Base-by-base conservation (phyloP, 2,329 filamentous ascomycete genomes). In the Triangularia setosa region DNA sequence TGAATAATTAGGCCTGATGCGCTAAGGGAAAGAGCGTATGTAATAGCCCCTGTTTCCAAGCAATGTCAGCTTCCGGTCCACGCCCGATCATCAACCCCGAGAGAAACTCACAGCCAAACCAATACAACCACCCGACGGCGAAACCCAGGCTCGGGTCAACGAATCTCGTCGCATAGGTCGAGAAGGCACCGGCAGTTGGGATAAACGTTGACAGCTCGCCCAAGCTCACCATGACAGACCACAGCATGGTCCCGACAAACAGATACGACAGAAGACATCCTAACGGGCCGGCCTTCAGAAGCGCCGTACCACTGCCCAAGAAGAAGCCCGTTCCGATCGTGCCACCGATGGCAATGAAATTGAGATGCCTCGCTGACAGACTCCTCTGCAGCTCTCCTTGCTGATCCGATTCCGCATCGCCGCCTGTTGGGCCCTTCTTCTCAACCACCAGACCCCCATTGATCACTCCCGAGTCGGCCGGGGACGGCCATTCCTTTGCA, bases 141-240 rank as follows among this genome's bases (percentile, higher is more conserved):
- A 87, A 87, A 12, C 84, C 85, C 35, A 88, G 74, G 14, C 82
- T 82, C 2, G 83, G 81, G 69, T 87, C 84, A 28, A 92, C 83
- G 71, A 94, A 92, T 18, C 91, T 88, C 44, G 87, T 83, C 23
- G 90, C 90, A 71, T 93, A 94, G 52, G 87, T 83, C 28, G 90
- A 90, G 73, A 93, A 93, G 48, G 89, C 88, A 64, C 90, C 91
- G 21, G 89, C 81, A 35, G 93, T 87, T 5, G 92, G 92, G 27
- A 93, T 87, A 70, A 88, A 92, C 11, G 90, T 88, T 9, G 90
- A 88, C 83, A 95, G 90, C 77, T 96, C 87, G 58, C 85, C 86
- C 30, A 90, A 78, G 55, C 82, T 83, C 57, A 83, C 81, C 88
- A 94, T 93, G 76, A 93, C 87, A 4, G 87, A 87, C 79, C 85